Conservation (phyloP, 129 eudicot genomes). For the Helichrysum umbraculigerum region DNA sequence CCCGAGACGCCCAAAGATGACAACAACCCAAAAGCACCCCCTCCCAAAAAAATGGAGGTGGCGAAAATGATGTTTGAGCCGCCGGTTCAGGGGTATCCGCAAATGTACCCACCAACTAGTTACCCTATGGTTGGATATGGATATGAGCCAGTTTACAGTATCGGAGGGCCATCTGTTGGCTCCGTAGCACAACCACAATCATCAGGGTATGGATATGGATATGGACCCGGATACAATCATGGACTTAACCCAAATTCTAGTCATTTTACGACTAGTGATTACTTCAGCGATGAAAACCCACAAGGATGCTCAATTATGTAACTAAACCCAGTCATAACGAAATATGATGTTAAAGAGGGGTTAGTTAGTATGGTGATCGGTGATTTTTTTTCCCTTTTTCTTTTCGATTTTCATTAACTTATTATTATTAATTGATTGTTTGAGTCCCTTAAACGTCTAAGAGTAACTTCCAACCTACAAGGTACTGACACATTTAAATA, state of each 20-base stretch:
- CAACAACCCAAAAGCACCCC: constrained; percentile 31
- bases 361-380: neutral
- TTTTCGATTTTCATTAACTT: neutral
- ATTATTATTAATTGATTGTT: neutral
- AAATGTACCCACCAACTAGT: constrained; percentile 36
- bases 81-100: constrained; percentile 42
- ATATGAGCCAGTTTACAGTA: constrained; percentile 8
- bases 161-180: neutral
- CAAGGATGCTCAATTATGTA: constrained; percentile 67
- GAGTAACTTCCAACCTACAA: neutral
- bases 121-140: constrained; percentile 43
- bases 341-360: neutral
- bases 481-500: neutral
- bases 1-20: constrained; percentile 39
- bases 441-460: neutral
- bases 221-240: constrained; percentile 25
- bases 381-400: too few species aligned
- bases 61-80: constrained; percentile 35
- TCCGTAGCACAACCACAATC: neutral
- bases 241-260: constrained; percentile 13
- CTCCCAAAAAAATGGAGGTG: constrained; percentile 29
- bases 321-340: neutral
- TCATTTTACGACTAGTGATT: constrained; percentile 20
- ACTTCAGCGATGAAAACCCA: constrained; percentile 64
- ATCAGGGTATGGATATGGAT: constrained; percentile 28